Base-by-base conservation (phyloP, 208 protist species). In the Kentomonas sorsogonicus region DNA sequence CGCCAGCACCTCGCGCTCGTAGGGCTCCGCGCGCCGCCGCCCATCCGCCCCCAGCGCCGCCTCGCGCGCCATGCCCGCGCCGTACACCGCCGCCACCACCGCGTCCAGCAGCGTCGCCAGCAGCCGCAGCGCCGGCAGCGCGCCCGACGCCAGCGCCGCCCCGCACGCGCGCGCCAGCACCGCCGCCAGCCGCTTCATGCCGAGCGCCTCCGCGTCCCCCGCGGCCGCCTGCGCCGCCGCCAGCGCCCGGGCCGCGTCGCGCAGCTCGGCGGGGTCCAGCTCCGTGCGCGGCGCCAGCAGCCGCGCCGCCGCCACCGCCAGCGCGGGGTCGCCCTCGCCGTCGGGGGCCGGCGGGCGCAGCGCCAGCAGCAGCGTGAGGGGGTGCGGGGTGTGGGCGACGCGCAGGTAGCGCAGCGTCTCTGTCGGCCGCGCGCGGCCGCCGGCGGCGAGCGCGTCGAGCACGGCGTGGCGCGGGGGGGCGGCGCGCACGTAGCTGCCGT, bases 321-420 rank as follows among this genome's bases (percentile, higher is more conserved):
- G 66, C 3, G 63, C 66, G 6, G 27, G 38, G 34, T 50, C 46
- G 3, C 56, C 38, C 18, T 4, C 39, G 11, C 16, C 51, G 2
- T 0, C 22, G 0, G 16, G 36, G 4, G 36, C 16, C 13, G 36
- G 66, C 33, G 50, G 26, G 33, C 36, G 39, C 22, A 91, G 27
- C 13, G 77, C 51, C 9, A 34, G 56, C 5, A 87, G 62, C 18
- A 83, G 71, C 7, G 82, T 88, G 57, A 68, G 74, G 11, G 81
- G 79, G 57, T 93, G 86, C 5, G 89, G 31, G 4, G 86, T 83
- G 53, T 81, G 73, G 0, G 82, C 81, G 1, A 79, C 44, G n/a
- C 53, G 36, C 33, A 70, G 60, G 70, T 93, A 93, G 11, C 68
- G 75, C 45, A 89, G 43, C 10, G 61, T 22, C n/a, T n/a, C n/a